Percentiles rank a stretch among this genome's conserved stretches.
Conservation (phyloP, 169 alveolate genomes). For the Babesia gibsoni region DNA sequence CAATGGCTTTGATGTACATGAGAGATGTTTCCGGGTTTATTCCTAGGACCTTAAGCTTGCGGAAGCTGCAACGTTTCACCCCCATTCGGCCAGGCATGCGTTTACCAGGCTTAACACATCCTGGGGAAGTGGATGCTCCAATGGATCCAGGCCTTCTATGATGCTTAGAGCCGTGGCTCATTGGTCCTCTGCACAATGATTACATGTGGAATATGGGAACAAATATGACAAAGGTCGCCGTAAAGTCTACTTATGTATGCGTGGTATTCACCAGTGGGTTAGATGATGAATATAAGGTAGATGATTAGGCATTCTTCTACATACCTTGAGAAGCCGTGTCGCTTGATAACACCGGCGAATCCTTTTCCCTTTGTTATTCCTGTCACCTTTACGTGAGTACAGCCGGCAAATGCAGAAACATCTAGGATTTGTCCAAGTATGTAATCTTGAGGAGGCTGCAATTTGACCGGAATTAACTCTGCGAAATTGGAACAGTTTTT, state of each 20-base stretch:
- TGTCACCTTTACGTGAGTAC: conserved; percentile 83
- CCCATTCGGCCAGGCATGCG: conserved; percentile 94
- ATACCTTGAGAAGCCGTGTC: conserved; percentile 89
- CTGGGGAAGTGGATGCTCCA: conserved; percentile 92
- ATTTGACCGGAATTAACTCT: conserved; percentile 68
- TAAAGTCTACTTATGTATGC: neutral
- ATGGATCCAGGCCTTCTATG: conserved; percentile 91
- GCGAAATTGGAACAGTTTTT: conserved; percentile 66
- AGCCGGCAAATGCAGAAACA: conserved; percentile 80
- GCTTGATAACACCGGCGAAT: conserved; percentile 85
- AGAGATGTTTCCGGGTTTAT: conserved; percentile 86
- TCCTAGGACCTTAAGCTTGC: conserved; percentile 81
- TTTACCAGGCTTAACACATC: conserved; percentile 90
- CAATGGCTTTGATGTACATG: conserved; percentile 86
- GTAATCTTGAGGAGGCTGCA: conserved; percentile 83
- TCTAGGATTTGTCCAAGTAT: conserved; percentile 81
- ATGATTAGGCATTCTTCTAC: neutral
- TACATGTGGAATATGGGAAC: neutral
- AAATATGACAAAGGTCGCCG: neutral
- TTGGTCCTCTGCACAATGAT: conserved; percentile 76
- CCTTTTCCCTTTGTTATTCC: conserved; percentile 92
- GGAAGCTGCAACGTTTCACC: conserved; percentile 75
- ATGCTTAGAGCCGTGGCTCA: conserved; percentile 90
- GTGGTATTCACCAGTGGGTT: neutral
- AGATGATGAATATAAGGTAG: neutral